Base-by-base conservation (phyloP, 192 early-diverging fungal genomes). In the Rhizophagus clarus region DNA sequence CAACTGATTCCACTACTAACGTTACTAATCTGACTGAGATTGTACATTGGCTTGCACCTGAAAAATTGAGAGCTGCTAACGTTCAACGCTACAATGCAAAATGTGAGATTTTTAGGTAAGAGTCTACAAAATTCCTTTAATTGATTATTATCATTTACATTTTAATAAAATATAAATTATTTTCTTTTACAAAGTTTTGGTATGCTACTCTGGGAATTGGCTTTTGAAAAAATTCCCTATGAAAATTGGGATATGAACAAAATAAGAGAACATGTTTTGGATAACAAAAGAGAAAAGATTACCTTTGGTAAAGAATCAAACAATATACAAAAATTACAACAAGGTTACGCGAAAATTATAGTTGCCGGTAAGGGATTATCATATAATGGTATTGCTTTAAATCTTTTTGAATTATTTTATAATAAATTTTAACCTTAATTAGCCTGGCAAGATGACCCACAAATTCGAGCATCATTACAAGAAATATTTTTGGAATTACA, bases 81-180 rank as follows among this genome's bases (percentile, higher is more conserved):
- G 2, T 10, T 20, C 4, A 61, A 17, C 28, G 17, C 8, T 79
- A 79, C 42, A 79, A 42, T 22, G 14, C 28, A 7, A 66, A 71
- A 72, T 79, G 68, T 71, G 77, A 79, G 51, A 71, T 71, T 28
- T 79, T 71, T 28, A 77, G 75, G 75, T 45, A 17, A 37, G 40
- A 24, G 15, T 7, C 4, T 31, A 37, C 14, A 24, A 49, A 26
- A 63, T 22, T 76, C 61, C 17, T 40, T 42, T 76, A 40, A 6
- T 12, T 40, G 37, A 11, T 32, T 37, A 10, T 28, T 12, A 40
- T 3, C 5, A 24, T 61, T 61, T 75, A 6, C 40, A 14, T 61
- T 61, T 75, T 32, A 37, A 61, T 7, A 61, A 69, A 1, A 26
- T 64, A 64, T 73, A 51, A 9, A 28, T 73, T 15, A 15, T 29